Percentiles rank a stretch among this genome's conserved stretches.
These are phyloP conservation scores for Plasmodium berghei DNA, from an alignment of 169 alveolate genomes.

Conservation along the genomic window DNA sequence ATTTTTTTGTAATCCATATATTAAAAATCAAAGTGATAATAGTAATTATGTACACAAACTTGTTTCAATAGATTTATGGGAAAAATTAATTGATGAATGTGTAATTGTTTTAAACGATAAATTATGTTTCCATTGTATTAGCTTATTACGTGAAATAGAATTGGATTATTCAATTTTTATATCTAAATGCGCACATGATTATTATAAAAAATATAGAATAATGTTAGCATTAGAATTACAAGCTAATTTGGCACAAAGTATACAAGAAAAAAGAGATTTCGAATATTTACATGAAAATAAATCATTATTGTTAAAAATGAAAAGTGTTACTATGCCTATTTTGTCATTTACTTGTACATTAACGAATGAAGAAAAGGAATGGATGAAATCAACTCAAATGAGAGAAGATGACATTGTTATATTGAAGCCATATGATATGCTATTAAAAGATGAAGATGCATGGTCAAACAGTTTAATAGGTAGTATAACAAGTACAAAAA, in stretches of 20 bases:
- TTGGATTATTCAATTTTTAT: conserved; percentile 74
- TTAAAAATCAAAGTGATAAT: conserved; percentile 37
- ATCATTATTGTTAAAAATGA: conserved; percentile 60
- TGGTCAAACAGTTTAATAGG: conserved; percentile 78
- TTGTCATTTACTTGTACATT: conserved; percentile 73
- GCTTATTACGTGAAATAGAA: conserved; percentile 47
- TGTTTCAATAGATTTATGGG: conserved; percentile 76
- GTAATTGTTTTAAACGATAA: conserved; percentile 57
- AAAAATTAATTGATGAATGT: conserved; percentile 74
- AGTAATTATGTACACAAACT: conserved; percentile 61
- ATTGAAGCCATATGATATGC: conserved; percentile 74
- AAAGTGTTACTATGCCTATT: conserved; percentile 72
- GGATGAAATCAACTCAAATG: conserved; percentile 76
- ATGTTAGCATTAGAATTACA: conserved; percentile 75
- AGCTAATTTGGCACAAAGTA: conserved; percentile 73
- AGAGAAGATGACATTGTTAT: conserved; percentile 85
- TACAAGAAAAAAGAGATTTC: conserved; percentile 72
- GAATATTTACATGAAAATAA: conserved; percentile 76
- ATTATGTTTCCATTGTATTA: conserved; percentile 56
- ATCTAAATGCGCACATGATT: conserved; percentile 76
- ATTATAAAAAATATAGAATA: conserved; percentile 69
- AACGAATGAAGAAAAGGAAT: conserved; percentile 73
- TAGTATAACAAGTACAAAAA: conserved; percentile 54
- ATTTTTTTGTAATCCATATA: conserved; percentile 54
- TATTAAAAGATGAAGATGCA: conserved; percentile 72